A percentile compares a stretch with the other conserved stretches of the same genome.
Evolutionary conservation across 208 protist genomes (phyloP).

Genomic region (Leishmania aethiopica): DNA sequence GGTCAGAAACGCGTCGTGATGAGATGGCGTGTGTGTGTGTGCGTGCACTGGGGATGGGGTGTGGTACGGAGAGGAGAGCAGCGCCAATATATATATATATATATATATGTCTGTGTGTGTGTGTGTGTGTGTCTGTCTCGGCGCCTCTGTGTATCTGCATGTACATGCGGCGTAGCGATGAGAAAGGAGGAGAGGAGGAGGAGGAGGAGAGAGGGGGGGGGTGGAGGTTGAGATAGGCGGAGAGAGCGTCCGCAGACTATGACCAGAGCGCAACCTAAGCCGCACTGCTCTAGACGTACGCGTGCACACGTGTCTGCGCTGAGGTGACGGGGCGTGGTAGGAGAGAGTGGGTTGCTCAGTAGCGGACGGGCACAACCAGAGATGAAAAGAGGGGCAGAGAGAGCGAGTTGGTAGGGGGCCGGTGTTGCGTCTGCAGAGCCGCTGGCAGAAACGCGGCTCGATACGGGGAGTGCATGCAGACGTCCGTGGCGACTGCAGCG

Average conservation of each 20-base stretch:
- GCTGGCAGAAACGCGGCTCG: background rate
- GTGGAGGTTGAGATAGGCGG: background rate
- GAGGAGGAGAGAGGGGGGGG: background rate
- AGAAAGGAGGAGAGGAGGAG: background rate
- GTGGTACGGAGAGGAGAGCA: no score
- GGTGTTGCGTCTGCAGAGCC: background rate
- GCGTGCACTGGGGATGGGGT: background rate
- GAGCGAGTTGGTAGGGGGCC: background rate
- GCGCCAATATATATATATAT: background rate
- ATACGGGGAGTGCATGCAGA: background rate
- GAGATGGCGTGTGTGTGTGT: background rate
- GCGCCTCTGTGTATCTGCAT: background rate
- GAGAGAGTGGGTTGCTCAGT: background rate
- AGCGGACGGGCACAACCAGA: background rate
- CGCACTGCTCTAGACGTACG: background rate
- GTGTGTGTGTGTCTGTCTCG: background rate
- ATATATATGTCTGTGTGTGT: background rate
- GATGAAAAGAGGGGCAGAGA: background rate
- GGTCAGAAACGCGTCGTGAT: background rate
- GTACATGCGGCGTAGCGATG: background rate
- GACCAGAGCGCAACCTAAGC: background rate
- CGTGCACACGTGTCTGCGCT: background rate
- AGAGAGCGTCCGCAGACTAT: background rate
- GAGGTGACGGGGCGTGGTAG: background rate
- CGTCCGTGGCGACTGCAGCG: background rate